phyloP scores from a whole-genome alignment of 192 early-diverging fungal species.

The Coemansia biformis region DNA sequence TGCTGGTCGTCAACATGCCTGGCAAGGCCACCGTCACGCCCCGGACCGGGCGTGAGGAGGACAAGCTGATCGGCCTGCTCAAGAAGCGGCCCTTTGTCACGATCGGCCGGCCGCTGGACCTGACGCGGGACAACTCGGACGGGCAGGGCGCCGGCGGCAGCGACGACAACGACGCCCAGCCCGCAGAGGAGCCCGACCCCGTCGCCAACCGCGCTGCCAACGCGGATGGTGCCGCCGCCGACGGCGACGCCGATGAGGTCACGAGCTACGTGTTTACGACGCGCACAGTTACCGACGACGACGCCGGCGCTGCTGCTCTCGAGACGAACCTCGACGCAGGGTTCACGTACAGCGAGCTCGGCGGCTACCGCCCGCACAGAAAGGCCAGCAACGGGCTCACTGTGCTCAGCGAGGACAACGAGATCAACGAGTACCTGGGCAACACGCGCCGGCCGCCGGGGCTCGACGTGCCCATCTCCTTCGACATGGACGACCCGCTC shows the following conservation, averaged over 20 bases:
- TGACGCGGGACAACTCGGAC: conserved; percentile 10
- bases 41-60: conserved; percentile 31
- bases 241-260: conserved; percentile 17
- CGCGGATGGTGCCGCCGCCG: not conserved
- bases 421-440: conserved; percentile 29
- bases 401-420: conserved; percentile 30
- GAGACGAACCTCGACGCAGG: conserved; percentile 24
- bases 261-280: conserved; percentile 39
- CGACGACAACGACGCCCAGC: conserved; percentile 4
- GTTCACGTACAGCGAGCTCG: conserved; percentile 32
- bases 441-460: conserved; percentile 9
- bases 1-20: conserved; percentile 47
- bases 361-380: conserved; percentile 18
- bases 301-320: conserved; percentile 1
- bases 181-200: conserved; percentile 14
- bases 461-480: conserved; percentile 14
- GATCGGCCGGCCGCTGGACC: conserved; percentile 27
- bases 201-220: conserved; percentile 13
- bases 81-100: conserved; percentile 41
- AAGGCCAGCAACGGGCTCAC: conserved; percentile 30
- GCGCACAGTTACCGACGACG: conserved; percentile 22
- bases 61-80: conserved; percentile 27
- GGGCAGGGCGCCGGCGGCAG: not conserved
- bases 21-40: conserved; percentile 29
- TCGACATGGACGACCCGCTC: conserved; percentile 27